phyloP scores from a whole-genome alignment of 352 stramenopile genomes.

The Pythium graminicola region DNA sequence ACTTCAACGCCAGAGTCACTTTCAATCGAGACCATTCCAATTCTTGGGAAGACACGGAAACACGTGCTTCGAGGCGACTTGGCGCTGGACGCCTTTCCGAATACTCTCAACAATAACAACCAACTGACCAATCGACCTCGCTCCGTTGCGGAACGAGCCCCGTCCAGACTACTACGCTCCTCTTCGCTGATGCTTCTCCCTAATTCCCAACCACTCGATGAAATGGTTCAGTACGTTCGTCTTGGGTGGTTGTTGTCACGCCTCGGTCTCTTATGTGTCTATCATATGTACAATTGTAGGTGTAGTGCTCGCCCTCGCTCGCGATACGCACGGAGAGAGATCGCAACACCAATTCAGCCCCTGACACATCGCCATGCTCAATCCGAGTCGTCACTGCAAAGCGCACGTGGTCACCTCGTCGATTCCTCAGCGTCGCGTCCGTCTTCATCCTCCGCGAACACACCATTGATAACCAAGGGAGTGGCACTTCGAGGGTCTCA shows the following conservation, averaged over 20 bases:
- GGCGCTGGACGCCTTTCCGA: not conserved
- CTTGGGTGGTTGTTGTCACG: not conserved
- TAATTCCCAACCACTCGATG: not conserved
- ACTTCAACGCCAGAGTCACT: not conserved
- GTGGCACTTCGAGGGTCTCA: not conserved
- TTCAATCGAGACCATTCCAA: not conserved
- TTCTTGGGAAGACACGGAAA: not conserved
- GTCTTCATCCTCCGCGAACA: not conserved
- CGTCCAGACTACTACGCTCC: not conserved
- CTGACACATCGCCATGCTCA: conserved; percentile 33
- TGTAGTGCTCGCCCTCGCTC: conserved; percentile 43
- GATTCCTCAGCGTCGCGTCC: not conserved
- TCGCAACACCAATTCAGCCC: conserved; percentile 23
- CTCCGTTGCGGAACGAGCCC: too few species aligned
- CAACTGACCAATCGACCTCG: too few species aligned
- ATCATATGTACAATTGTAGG: too few species aligned
- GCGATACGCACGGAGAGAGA: conserved; percentile 47
- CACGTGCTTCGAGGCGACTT: conserved; percentile 10
- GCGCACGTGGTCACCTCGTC: not conserved
- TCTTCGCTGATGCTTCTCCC: conserved; percentile 2
- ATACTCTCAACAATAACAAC: not conserved
- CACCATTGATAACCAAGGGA: not conserved
- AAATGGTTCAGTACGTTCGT: conserved; percentile 16
- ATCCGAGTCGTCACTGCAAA: conserved; percentile 14
- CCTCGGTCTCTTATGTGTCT: too few species aligned